phyloP scores from a whole-genome alignment of 768 basidiomycete genomes.

The Psilocybe cubensis region DNA sequence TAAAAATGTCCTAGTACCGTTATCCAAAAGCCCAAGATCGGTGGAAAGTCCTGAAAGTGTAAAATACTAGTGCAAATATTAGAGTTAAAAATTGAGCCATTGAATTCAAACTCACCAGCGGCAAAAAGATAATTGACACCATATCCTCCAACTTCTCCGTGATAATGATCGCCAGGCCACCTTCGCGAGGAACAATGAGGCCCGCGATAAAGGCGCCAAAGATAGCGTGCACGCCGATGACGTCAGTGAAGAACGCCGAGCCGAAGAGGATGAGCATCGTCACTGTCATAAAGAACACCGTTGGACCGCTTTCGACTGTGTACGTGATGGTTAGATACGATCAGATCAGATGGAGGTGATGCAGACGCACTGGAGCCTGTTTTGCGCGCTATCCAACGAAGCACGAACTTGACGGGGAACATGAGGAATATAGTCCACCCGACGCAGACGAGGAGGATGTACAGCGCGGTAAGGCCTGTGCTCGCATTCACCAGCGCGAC shows the following conservation, averaged over 20 bases:
- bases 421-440: slow-evolving; percentile 83
- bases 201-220: slow-evolving; percentile 90
- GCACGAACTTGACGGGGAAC: slow-evolving; percentile 60
- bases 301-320: slow-evolving; percentile 76
- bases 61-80: slow-evolving; percentile 83
- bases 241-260: slow-evolving; percentile 91
- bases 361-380: slow-evolving; percentile 68
- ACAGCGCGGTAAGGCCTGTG: slow-evolving; percentile 82
- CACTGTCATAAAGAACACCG: slow-evolving; percentile 87
- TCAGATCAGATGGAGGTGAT: not conserved
- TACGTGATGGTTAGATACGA: not conserved
- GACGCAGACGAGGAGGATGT: slow-evolving; percentile 78
- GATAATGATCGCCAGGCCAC: slow-evolving; percentile 83
- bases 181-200: slow-evolving; percentile 83
- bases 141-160: slow-evolving; percentile 98
- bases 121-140: slow-evolving; percentile 87
- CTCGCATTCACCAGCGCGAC: slow-evolving; percentile 92
- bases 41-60: slow-evolving; percentile 91
- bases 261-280: slow-evolving; percentile 83
- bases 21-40: slow-evolving; percentile 80
- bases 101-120: slow-evolving; percentile 56
- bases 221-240: slow-evolving; percentile 91
- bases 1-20: slow-evolving; percentile 45
- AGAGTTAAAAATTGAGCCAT: not conserved
- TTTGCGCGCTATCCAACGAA: slow-evolving; percentile 73